Percentiles rank a stretch among this genome's conserved stretches.
phyloP scores from a whole-genome alignment of 768 basidiomycete species.

The Kwoniella pini region DNA sequence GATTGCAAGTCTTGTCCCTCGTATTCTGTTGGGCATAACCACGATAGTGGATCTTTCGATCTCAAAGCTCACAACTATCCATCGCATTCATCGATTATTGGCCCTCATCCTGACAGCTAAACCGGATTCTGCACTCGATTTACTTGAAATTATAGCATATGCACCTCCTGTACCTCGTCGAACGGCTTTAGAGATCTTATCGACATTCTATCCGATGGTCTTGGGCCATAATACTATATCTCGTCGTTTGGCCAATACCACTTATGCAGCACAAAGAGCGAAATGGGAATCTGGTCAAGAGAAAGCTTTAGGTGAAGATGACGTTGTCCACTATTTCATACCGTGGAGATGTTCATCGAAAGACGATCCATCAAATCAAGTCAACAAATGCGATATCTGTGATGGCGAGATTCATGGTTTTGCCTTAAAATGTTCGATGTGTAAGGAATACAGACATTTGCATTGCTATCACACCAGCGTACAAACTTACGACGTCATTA shows the following conservation, averaged over 20 bases:
- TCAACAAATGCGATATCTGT: constrained; percentile 61
- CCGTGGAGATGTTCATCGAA: constrained; percentile 37
- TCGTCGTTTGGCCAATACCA: constrained; percentile 59
- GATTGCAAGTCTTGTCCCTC: constrained; percentile 64
- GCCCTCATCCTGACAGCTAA: constrained; percentile 63
- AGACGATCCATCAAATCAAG: neutral
- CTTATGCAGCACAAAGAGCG: constrained; percentile 36
- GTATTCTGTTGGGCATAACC: constrained; percentile 65
- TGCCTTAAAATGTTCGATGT: constrained; percentile 70
- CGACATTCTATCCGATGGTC: constrained; percentile 67
- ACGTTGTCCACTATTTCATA: constrained; percentile 34
- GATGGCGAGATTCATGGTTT: constrained; percentile 63
- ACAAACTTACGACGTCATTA: constrained; percentile 48
- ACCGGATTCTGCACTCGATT: constrained; percentile 68
- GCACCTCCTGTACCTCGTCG: constrained; percentile 63
- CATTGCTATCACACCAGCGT: constrained; percentile 75
- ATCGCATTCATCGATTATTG: constrained; percentile 63
- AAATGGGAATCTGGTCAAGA: constrained; percentile 42
- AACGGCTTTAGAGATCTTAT: constrained; percentile 62
- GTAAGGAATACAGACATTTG: constrained; percentile 70
- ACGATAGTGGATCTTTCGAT: constrained; percentile 60
- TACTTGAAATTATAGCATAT: constrained; percentile 72
- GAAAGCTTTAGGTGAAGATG: constrained; percentile 27
- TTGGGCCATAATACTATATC: constrained; percentile 69
- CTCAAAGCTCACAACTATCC: constrained; percentile 55